Conservation (phyloP, 345 rosid species). For the Cardiospermum halicacabum region DNA sequence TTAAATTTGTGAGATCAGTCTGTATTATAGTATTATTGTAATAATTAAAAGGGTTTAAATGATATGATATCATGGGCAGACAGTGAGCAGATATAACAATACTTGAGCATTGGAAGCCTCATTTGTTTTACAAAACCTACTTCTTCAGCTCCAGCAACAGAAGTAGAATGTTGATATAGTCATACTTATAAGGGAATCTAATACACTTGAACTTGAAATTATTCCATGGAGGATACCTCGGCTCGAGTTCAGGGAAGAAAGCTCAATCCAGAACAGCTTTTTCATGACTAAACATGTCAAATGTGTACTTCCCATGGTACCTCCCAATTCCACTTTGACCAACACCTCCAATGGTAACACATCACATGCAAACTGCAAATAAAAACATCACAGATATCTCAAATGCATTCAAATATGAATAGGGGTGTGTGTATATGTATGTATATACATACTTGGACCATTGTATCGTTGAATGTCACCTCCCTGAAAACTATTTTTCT, state of each 20-base stretch:
- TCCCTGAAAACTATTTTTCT: conserved; percentile 50
- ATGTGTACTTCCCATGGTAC: conserved; percentile 89
- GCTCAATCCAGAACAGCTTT: conserved; percentile 68
- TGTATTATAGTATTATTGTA: neutral
- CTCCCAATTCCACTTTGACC: conserved; percentile 81
- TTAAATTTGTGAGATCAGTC: no score
- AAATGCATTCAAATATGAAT: no score
- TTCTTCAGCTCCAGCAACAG: conserved; percentile 54
- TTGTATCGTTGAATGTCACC: conserved; percentile 63
- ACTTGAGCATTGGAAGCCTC: neutral
- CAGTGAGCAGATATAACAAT: neutral
- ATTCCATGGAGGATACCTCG: conserved; percentile 86
- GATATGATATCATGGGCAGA: neutral
- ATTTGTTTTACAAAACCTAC: neutral
- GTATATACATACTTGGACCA: conserved; percentile 48
- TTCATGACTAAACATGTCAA: conserved; percentile 86
- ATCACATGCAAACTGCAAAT: conserved; percentile 60
- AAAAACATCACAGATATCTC: neutral
- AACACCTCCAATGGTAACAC: conserved; percentile 79
- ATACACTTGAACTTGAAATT: conserved; percentile 63
- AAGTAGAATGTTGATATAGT: conserved; percentile 51
- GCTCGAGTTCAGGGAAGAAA: conserved; percentile 59
- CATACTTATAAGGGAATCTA: conserved; percentile 43
- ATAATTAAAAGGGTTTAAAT: neutral
- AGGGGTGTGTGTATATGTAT: no score